phyloP scores from a whole-genome alignment of 2,329 filamentous ascomycete genomes.

The Diplodia mutila region DNA sequence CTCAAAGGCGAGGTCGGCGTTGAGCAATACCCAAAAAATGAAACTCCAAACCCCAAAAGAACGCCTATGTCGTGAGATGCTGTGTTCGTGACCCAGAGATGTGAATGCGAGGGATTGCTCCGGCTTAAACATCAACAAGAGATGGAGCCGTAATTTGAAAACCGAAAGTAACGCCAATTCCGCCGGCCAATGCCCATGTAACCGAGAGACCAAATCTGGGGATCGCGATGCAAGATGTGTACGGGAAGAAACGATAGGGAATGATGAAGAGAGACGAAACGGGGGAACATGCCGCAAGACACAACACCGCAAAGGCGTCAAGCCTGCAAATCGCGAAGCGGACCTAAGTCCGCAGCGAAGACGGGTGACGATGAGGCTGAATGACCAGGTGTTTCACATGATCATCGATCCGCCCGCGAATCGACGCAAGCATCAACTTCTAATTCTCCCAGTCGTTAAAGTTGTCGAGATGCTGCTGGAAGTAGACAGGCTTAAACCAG shows the following conservation, averaged over 20 bases:
- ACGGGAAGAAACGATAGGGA: background rate
- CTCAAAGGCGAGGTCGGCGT: background rate
- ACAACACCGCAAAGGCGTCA: background rate
- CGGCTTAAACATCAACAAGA: slow-evolving; percentile 8
- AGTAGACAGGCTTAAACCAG: slow-evolving; percentile 69
- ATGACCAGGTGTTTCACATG: slow-evolving; percentile 21
- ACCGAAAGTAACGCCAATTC: slow-evolving; percentile 22
- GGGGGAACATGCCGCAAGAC: background rate
- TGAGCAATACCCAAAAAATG: slow-evolving; percentile 4
- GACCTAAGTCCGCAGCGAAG: slow-evolving; percentile 1
- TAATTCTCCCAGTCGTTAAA: slow-evolving; percentile 25
- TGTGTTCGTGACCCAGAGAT: slow-evolving; percentile 22
- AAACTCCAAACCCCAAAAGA: slow-evolving; percentile 7
- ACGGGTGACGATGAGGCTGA: slow-evolving; percentile 8
- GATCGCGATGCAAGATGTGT: slow-evolving; percentile 13
- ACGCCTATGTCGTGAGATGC: slow-evolving; percentile 25
- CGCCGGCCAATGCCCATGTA: slow-evolving; percentile 16
- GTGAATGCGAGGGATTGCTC: slow-evolving; percentile 21
- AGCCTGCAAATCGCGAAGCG: background rate
- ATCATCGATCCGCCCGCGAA: slow-evolving; percentile 22
- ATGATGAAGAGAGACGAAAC: background rate
- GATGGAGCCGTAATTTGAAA: slow-evolving; percentile 19
- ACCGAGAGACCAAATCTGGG: slow-evolving; percentile 8
- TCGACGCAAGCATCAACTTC: slow-evolving; percentile 20
- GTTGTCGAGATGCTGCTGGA: slow-evolving; percentile 48